A percentile compares a stretch with the other conserved stretches of the same genome.
These are phyloP conservation scores for Populus hybrid DNA, from an alignment of 441 rosid genomes.

Conservation along the genomic window DNA sequence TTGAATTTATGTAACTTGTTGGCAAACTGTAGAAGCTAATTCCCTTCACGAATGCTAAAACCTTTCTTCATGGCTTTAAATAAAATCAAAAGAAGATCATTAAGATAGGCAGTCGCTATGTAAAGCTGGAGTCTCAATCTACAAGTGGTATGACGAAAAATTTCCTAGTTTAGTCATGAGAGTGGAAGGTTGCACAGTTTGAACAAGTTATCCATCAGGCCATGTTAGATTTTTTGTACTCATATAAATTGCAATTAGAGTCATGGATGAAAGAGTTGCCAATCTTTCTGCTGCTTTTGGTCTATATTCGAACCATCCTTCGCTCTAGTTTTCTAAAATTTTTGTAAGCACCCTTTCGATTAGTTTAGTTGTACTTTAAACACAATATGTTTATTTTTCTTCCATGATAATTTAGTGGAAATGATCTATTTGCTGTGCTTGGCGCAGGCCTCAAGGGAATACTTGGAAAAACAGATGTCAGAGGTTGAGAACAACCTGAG, in stretches of 20 bases:
- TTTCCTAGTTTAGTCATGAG: too few relatives aligned
- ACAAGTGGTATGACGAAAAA: background rate
- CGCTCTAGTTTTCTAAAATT: background rate
- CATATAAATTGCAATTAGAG: too few relatives aligned
- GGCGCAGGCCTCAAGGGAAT: conserved; percentile 71
- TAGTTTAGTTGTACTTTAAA: background rate
- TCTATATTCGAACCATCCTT: background rate
- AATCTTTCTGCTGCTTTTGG: background rate
- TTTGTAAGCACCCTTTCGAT: background rate
- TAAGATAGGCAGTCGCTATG: background rate
- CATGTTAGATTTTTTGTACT: too few relatives aligned
- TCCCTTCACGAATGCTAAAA: background rate
- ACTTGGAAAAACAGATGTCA: conserved; percentile 68
- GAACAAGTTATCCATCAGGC: background rate
- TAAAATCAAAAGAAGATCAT: too few relatives aligned
- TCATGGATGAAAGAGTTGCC: background rate
- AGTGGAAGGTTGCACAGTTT: background rate
- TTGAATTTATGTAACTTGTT: background rate
- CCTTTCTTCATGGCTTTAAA: background rate
- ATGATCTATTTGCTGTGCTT: conserved; percentile 9
- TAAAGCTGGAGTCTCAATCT: background rate
- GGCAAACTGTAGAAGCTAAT: background rate
- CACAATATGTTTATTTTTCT: background rate
- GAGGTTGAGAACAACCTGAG: conserved; percentile 82
- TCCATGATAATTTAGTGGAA: background rate